Conservation (phyloP, 148 eudicot genomes). For the Cornus florida region DNA sequence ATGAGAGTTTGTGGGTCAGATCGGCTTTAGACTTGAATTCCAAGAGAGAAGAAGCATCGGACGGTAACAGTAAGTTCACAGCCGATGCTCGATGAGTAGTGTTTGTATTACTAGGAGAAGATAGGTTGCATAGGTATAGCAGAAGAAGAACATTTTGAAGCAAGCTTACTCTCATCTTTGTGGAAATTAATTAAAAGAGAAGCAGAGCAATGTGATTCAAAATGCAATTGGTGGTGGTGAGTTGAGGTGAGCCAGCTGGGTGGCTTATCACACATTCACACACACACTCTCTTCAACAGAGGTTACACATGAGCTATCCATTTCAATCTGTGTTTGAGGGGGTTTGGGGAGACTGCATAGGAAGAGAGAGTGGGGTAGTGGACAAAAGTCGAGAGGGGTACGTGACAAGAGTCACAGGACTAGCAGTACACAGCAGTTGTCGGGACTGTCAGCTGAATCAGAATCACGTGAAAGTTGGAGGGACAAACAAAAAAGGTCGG, state of each 20-base stretch:
- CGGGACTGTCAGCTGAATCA: constrained; percentile 4
- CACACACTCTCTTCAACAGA: neutral
- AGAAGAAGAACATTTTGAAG: neutral
- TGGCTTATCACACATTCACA: no score
- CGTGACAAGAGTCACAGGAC: constrained; percentile 1
- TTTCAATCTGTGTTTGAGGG: neutral
- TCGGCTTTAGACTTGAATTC: constrained; percentile 48
- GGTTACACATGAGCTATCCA: neutral
- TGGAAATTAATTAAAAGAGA: no score
- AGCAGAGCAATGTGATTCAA: neutral
- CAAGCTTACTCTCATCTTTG: neutral
- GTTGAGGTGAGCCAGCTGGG: neutral
- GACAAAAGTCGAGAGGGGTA: neutral
- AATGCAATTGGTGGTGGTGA: neutral
- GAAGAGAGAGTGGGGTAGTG: neutral
- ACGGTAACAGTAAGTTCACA: neutral
- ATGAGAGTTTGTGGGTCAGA: constrained; percentile 25
- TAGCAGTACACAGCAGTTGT: constrained; percentile 11
- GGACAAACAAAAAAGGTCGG: neutral
- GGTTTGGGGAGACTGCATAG: neutral
- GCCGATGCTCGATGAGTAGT: neutral
- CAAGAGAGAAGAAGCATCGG: constrained; percentile 42
- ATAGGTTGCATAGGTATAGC: neutral
- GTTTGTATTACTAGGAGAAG: neutral
- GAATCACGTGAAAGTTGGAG: constrained; percentile 17